Evolutionary conservation across 352 stramenopile genomes (phyloP).

Genomic region (Thalassiosira hispida): DNA sequence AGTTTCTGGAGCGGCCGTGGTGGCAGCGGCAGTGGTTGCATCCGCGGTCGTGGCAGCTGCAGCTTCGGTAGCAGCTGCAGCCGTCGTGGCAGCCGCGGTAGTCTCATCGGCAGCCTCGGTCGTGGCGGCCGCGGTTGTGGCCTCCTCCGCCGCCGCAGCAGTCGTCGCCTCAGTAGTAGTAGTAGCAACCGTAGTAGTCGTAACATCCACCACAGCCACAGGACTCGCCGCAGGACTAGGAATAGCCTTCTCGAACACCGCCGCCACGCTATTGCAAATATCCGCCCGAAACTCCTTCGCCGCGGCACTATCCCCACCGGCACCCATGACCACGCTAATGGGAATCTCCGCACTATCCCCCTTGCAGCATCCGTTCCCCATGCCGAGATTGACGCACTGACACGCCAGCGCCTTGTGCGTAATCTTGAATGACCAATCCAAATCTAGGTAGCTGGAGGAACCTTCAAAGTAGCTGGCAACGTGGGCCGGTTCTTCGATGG

Average conservation of each 20-base stretch:
- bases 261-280: slow-evolving; percentile 1
- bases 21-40: neutral
- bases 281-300: slow-evolving; percentile 1
- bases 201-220: neutral
- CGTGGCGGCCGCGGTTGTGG: neutral
- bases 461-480: neutral
- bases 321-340: neutral
- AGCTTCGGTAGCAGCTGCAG: neutral
- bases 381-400: neutral
- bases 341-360: slow-evolving; percentile 15
- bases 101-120: neutral
- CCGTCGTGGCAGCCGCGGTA: neutral
- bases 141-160: neutral
- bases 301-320: neutral
- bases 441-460: neutral
- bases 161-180: neutral
- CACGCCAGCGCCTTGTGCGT: slow-evolving; percentile 1
- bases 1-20: neutral
- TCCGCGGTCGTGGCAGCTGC: neutral
- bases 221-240: neutral
- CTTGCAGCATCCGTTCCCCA: slow-evolving; percentile 8
- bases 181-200: neutral
- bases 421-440: slow-evolving; percentile 5
- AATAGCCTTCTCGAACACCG: neutral
- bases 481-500: neutral